Percentiles rank a stretch among this genome's conserved stretches.
Conservation (phyloP, 768 basidiomycete genomes). For the Trichaptum fuscoviolaceum region DNA sequence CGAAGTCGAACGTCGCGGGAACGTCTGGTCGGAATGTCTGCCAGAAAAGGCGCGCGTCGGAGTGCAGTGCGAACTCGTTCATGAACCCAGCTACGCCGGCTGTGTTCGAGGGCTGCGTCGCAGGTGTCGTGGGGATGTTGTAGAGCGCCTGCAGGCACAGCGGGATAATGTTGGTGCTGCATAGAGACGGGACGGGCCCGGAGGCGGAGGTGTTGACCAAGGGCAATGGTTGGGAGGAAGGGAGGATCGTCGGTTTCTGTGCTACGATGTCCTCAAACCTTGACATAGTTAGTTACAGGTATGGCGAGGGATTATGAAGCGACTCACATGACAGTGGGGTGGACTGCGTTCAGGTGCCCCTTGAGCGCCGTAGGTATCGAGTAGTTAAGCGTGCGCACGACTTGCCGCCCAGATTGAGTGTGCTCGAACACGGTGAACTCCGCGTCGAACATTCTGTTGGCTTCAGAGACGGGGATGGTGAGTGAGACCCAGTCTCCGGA, state of each 20-base stretch:
- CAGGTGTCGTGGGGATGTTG: slow-evolving; percentile 18
- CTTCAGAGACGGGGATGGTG: slow-evolving; percentile 27
- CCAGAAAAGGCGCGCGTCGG: neutral
- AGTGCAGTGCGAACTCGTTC: slow-evolving; percentile 12
- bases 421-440: slow-evolving; percentile 31
- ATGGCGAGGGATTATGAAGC: neutral
- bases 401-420: slow-evolving; percentile 20
- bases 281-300: neutral
- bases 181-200: slow-evolving; percentile 8
- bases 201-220: neutral
- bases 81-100: slow-evolving; percentile 20
- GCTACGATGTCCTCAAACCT: neutral
- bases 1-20: slow-evolving; percentile 10
- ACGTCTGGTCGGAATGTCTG: slow-evolving; percentile 10
- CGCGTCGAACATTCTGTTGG: slow-evolving; percentile 30
- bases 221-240: too few species aligned
- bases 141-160: slow-evolving; percentile 20
- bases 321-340: slow-evolving; percentile 24
- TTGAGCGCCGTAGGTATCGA: slow-evolving; percentile 29
- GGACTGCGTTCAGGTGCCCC: slow-evolving; percentile 26
- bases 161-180: slow-evolving; percentile 16
- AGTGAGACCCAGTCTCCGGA: slow-evolving; percentile 31
- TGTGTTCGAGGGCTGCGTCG: slow-evolving; percentile 12
- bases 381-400: slow-evolving; percentile 32
- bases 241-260: neutral